phyloP scores from a whole-genome alignment of 2,329 filamentous ascomycete genomes.

The Fusarium pininemorale region DNA sequence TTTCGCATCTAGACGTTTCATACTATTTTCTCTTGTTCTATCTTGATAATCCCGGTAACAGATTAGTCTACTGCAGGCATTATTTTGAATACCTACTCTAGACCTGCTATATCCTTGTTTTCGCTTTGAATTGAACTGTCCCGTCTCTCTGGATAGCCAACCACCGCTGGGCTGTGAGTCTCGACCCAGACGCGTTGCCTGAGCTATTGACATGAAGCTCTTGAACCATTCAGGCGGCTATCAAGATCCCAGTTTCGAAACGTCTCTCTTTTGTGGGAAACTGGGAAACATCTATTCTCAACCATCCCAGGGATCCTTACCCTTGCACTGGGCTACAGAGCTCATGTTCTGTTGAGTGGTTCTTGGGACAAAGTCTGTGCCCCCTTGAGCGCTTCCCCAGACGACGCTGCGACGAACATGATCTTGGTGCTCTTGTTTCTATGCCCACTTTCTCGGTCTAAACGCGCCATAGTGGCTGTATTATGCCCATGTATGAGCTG shows the following conservation, averaged over 20 bases:
- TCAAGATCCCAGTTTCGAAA: constrained; percentile 31
- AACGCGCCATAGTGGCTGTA: constrained; percentile 18
- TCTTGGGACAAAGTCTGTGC: neutral
- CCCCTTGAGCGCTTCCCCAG: constrained; percentile 33
- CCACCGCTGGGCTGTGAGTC: constrained; percentile 16
- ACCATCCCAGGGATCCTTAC: neutral
- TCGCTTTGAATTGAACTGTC: neutral
- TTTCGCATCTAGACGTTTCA: constrained; percentile 8
- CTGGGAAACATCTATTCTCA: neutral
- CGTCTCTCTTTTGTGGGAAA: constrained; percentile 2
- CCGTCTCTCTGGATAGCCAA: constrained; percentile 20
- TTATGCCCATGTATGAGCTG: constrained; percentile 6
- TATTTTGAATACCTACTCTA: constrained; percentile 1
- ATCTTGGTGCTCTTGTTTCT: neutral
- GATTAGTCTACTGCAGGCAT: constrained; percentile 1
- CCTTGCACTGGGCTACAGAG: neutral
- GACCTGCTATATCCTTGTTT: constrained; percentile 7
- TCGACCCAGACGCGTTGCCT: constrained; percentile 1
- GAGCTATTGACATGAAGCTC: constrained; percentile 2
- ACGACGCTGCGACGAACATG: constrained; percentile 16
- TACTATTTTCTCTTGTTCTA: neutral
- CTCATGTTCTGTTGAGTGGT: constrained; percentile 5
- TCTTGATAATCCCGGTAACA: neutral
- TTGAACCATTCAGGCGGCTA: constrained; percentile 37
- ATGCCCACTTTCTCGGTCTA: neutral